Evolutionary conservation across 768 basidiomycete genomes (phyloP).

Genomic region (Brasilioporus rufonigricans): DNA sequence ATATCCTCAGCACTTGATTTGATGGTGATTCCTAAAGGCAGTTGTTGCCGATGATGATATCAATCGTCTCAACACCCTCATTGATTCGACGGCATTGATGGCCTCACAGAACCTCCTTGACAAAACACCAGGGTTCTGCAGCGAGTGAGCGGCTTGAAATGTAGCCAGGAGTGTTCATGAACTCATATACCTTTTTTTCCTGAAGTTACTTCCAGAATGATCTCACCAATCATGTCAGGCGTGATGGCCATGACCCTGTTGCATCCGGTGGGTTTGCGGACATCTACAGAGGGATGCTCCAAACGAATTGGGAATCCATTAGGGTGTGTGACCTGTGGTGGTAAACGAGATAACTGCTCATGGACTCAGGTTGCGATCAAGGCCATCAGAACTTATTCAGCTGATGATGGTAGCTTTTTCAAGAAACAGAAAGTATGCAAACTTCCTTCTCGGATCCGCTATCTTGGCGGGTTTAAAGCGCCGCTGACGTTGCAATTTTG

Average conservation of each 20-base stretch:
- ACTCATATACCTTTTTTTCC: not conserved
- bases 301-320: constrained; percentile 1
- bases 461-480: not conserved
- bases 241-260: constrained; percentile 10
- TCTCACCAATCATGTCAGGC: constrained; percentile 6
- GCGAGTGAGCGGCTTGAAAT: constrained; percentile 12
- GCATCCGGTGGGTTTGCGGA: constrained; percentile 17
- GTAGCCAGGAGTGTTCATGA: not conserved
- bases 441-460: not conserved
- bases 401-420: constrained; percentile 8
- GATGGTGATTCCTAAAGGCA: not conserved
- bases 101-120: not conserved
- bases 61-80: too few species aligned
- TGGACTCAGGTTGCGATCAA: constrained; percentile 13
- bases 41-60: not conserved
- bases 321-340: not conserved
- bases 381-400: constrained; percentile 16
- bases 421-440: constrained; percentile 8
- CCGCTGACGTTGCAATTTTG: not conserved
- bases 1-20: not conserved
- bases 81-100: not conserved
- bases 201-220: constrained; percentile 4
- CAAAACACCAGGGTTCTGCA: not conserved
- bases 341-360: not conserved
- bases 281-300: constrained; percentile 15